Conservation (phyloP, 75 land plant genomes). For the Cunninghamia lanceolata region DNA sequence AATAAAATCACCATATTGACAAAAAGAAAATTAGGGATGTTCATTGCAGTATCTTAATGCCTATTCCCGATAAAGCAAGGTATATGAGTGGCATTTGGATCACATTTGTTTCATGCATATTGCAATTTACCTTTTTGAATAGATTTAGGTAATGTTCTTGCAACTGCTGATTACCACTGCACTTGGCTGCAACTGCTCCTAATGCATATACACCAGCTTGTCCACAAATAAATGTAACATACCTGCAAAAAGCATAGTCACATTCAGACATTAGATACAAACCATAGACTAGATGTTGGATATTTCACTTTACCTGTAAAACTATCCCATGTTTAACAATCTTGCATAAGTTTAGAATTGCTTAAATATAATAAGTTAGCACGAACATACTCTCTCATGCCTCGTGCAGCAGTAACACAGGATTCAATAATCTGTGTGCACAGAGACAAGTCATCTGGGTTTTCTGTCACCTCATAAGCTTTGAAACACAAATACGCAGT, state of each 20-base stretch:
- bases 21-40: neutral
- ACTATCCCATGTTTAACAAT: neutral
- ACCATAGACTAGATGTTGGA: too few species aligned
- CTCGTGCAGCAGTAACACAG: constrained; percentile 52
- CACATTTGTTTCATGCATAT: neutral
- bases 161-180: constrained; percentile 37
- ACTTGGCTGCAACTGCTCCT: constrained; percentile 81
- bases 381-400: constrained; percentile 35
- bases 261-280: neutral
- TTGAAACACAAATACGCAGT: constrained; percentile 76
- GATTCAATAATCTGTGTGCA: constrained; percentile 61
- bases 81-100: neutral
- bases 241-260: constrained; percentile 27
- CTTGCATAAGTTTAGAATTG: neutral
- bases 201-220: constrained; percentile 84
- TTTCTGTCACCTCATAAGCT: constrained; percentile 44
- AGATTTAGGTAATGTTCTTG: constrained; percentile 45
- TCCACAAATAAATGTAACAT: constrained; percentile 86
- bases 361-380: neutral
- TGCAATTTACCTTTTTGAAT: constrained; percentile 54
- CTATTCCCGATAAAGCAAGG: neutral
- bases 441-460: constrained; percentile 41
- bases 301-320: neutral
- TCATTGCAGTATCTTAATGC: neutral
- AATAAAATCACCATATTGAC: neutral